Evolutionary conservation across 352 stramenopile genomes (phyloP).

Genomic region (Aphanomyces euteiches): DNA sequence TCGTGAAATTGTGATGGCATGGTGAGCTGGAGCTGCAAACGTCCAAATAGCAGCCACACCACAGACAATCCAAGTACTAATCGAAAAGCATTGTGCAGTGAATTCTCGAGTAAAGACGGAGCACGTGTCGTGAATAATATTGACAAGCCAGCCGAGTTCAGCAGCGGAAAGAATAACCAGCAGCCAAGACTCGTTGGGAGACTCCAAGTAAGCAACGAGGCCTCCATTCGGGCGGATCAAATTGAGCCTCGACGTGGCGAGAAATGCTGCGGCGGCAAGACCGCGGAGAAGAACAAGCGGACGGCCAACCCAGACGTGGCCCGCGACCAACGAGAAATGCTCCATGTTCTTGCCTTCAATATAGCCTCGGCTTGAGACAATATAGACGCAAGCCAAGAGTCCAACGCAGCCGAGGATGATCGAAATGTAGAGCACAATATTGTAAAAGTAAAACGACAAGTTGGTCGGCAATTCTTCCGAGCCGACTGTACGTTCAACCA

Average conservation of each 20-base stretch:
- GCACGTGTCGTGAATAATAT: slow-evolving; percentile 23
- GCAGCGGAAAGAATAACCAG: slow-evolving; percentile 18
- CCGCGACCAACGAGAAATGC: slow-evolving; percentile 13
- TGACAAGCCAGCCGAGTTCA: slow-evolving; percentile 22
- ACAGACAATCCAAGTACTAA: slow-evolving; percentile 8
- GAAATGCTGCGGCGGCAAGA: slow-evolving; percentile 8
- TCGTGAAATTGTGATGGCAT: slow-evolving; percentile 6
- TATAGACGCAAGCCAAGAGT: slow-evolving; percentile 5
- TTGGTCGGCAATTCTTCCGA: slow-evolving; percentile 19
- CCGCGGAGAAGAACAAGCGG: slow-evolving; percentile 25
- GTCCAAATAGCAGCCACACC: slow-evolving; percentile 8
- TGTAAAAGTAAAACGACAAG: slow-evolving; percentile 15
- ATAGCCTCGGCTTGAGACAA: neutral
- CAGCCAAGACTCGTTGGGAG: slow-evolving; percentile 12
- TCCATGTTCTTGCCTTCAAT: slow-evolving; percentile 27
- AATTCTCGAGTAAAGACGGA: slow-evolving; percentile 22
- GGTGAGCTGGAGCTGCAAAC: neutral
- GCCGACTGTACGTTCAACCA: slow-evolving; percentile 6
- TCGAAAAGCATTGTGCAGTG: slow-evolving; percentile 5
- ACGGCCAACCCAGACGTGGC: slow-evolving; percentile 25
- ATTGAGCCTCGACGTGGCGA: slow-evolving; percentile 21
- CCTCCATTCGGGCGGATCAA: neutral
- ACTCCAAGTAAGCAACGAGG: slow-evolving; percentile 4
- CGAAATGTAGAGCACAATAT: slow-evolving; percentile 19
- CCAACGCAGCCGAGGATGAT: slow-evolving; percentile 6